phyloP scores from a whole-genome alignment of 2,329 filamentous ascomycete genomes.

The Chrysoporthe deuterocubensis region DNA sequence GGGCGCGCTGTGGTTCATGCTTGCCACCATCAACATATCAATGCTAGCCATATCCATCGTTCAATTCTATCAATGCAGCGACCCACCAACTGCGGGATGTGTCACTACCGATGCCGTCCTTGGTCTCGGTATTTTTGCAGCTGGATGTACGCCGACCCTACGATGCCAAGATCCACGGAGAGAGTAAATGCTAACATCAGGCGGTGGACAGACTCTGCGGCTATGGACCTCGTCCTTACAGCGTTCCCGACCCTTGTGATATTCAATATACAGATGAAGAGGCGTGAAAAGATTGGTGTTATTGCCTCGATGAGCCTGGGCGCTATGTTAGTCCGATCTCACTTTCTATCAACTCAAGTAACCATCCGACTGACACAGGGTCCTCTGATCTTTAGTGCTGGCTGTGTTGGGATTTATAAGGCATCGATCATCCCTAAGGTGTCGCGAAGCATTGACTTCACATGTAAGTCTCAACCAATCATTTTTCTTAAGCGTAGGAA shows the following conservation, averaged over 20 bases:
- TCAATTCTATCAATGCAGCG: not conserved
- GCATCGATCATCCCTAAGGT: not conserved
- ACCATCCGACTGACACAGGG: not conserved
- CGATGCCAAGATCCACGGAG: too few species aligned
- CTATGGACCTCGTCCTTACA: not conserved
- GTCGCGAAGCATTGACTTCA: not conserved
- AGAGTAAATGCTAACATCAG: not conserved
- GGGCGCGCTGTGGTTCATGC: not conserved
- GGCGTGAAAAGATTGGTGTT: not conserved
- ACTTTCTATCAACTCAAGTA: not conserved
- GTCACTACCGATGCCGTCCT: not conserved
- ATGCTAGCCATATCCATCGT: not conserved
- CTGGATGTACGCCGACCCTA: not conserved
- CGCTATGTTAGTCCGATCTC: not conserved
- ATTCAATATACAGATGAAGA: not conserved
- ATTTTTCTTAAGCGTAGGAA: not conserved
- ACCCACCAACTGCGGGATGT: not conserved
- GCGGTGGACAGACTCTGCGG: not conserved
- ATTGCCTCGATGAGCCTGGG: conserved; percentile 1
- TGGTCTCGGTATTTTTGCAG: not conserved
- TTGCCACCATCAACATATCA: not conserved
- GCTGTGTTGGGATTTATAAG: not conserved
- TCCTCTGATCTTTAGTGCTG: not conserved
- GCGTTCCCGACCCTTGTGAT: not conserved
- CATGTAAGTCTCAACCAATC: not conserved